Percentiles rank a stretch among this genome's conserved stretches.
These are phyloP conservation scores for Colletotrichum musae DNA, from an alignment of 2,329 filamentous ascomycete genomes.

Conservation along the genomic window DNA sequence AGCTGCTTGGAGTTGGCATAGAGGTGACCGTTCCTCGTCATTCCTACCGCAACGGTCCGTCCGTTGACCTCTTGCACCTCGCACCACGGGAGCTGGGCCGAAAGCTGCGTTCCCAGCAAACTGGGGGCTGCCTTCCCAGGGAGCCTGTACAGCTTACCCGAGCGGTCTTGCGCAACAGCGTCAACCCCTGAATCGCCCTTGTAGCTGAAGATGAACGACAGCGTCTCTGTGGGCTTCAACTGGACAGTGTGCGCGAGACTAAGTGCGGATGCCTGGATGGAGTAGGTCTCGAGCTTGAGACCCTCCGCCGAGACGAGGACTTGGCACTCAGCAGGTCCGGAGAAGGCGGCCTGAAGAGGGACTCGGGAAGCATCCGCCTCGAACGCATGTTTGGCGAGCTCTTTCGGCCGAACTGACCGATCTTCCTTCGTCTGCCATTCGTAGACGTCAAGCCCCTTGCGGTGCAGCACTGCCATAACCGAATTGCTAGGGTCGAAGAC, in stretches of 20 bases:
- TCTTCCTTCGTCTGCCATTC: conserved; percentile 75
- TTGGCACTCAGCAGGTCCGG: conserved; percentile 47
- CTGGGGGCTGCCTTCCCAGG: conserved; percentile 36
- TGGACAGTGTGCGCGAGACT: conserved; percentile 13
- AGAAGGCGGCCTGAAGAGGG: conserved; percentile 52
- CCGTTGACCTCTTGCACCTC: conserved; percentile 48
- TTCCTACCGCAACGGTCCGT: conserved; percentile 66
- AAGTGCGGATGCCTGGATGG: not conserved
- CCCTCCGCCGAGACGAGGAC: conserved; percentile 49
- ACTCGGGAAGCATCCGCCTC: conserved; percentile 16
- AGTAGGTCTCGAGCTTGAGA: conserved; percentile 34
- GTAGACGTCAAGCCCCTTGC: conserved; percentile 76
- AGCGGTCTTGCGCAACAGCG: conserved; percentile 61
- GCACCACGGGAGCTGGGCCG: conserved; percentile 66
- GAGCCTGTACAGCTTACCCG: conserved; percentile 61
- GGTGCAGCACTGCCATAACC: conserved; percentile 80
- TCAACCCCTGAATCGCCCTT: conserved; percentile 49
- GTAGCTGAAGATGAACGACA: conserved; percentile 50
- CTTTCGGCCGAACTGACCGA: conserved; percentile 60
- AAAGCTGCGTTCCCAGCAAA: conserved; percentile 34
- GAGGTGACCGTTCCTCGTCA: conserved; percentile 83
- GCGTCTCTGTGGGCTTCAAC: conserved; percentile 21
- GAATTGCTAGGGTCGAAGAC: conserved; percentile 77
- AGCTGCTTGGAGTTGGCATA: conserved; percentile 83
- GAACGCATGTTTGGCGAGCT: conserved; percentile 56